Evolutionary conservation across 305 asterid genomes (phyloP).

Genomic region (Fraxinus greggii): DNA sequence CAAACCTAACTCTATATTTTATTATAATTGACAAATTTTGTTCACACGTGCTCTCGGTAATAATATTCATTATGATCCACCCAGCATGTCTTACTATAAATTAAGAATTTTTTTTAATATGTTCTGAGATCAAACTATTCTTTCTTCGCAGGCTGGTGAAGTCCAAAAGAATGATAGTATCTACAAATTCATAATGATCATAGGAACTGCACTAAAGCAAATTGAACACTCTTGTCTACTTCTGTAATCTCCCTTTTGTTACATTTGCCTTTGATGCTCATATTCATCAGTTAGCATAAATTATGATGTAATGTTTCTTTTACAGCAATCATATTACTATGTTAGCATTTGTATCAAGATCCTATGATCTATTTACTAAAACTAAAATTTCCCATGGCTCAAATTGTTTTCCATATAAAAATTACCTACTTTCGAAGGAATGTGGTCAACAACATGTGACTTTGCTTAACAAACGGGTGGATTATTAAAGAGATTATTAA

Average conservation of each 20-base stretch:
- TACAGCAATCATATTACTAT: neutral
- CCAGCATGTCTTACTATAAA: neutral
- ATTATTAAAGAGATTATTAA: too few species aligned
- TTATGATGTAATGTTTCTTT: neutral
- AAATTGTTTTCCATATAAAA: too few species aligned
- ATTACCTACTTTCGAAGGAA: neutral
- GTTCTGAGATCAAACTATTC: neutral
- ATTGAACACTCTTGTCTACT: neutral
- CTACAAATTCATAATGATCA: neutral
- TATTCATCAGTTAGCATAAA: neutral
- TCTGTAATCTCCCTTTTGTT: neutral
- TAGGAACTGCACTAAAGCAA: neutral
- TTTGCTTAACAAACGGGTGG: too few species aligned
- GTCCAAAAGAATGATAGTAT: neutral
- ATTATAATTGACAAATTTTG: neutral
- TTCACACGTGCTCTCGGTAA: neutral
- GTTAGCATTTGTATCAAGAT: neutral
- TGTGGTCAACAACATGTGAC: too few species aligned
- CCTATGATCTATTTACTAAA: neutral
- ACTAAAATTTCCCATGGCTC: too few species aligned
- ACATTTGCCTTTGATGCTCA: neutral
- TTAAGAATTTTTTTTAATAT: neutral
- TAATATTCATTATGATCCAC: neutral
- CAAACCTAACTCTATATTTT: constrained; percentile 31
- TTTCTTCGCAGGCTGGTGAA: constrained; percentile 18